Base-by-base conservation (phyloP, 1,139 yeast genomes). In the Saccharomyces pastorianus region DNA sequence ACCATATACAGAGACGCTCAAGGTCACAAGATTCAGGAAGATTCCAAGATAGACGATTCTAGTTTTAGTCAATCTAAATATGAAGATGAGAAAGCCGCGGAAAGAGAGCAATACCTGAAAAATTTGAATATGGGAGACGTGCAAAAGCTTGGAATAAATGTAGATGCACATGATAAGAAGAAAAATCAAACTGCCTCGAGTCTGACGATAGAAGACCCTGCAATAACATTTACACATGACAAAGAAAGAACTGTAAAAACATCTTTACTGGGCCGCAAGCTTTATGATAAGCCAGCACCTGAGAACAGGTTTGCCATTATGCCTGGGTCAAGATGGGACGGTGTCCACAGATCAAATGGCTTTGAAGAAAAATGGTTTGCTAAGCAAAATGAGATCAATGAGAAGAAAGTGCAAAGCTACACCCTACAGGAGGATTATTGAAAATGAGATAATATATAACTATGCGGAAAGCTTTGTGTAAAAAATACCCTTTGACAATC, bases 311-410 rank as follows among this genome's bases (percentile, higher is more conserved):
- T 88, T 69, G 79, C 79, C 3, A 84, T 91, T 20, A 72, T 73
- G 5, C 96, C 97, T 0, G 97, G 98, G 0, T 75, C 76, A 60
- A 74, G 88, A 55, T 91, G 98, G 98, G 98, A 91, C 67, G 98
- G 98, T 0, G 84, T 90, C 0, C 95, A 89, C 69, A 73, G 98
- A 56, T 82, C 95, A 0, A 91, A 85, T 66, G 97, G 97, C n/a
- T 91, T 87, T 70, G 98, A 91, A 66, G 74, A 73, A 51, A 73
- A 77, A 57, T 78, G 87, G 76, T 76, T 88, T 64, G 74, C 78
- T 44, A 79, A 77, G 58, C 80, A 81, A 54, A 76, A 74, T 32
- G 85, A 83, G 52, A 55, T 63, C 8, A 60, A 62, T 41, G 73
- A 76, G 57, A 72, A 74, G 56, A 63, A 65, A 54, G 69, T 72